Evolutionary conservation across 2,329 filamentous ascomycete genomes (phyloP).

Genomic region (Neonectria punicea): DNA sequence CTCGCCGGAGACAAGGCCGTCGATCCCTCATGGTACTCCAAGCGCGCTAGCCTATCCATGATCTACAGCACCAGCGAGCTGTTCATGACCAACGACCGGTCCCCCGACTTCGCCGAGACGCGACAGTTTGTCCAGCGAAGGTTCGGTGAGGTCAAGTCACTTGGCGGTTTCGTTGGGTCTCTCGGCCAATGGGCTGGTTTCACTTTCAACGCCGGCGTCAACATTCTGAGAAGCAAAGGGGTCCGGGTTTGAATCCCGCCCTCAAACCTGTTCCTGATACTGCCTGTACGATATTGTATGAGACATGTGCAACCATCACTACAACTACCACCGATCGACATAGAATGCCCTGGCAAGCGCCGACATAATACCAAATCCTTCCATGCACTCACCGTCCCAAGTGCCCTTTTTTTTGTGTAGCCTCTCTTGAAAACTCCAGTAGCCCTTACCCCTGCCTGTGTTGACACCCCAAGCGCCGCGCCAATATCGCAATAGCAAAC

Average conservation of each 20-base stretch:
- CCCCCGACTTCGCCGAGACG: slow-evolving; percentile 78
- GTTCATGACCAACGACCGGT: slow-evolving; percentile 92
- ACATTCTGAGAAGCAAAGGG: slow-evolving; percentile 88
- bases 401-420: slow-evolving; percentile 19
- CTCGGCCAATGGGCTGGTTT: slow-evolving; percentile 85
- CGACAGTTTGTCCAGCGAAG: slow-evolving; percentile 82
- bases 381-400: slow-evolving; percentile 17
- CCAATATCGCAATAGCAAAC: slow-evolving; percentile 16
- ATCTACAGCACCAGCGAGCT: slow-evolving; percentile 81
- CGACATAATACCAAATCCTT: slow-evolving; percentile 28
- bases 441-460: slow-evolving; percentile 9
- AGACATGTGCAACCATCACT: slow-evolving; percentile 36
- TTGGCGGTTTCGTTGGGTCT: slow-evolving; percentile 71
- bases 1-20: slow-evolving; percentile 84
- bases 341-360: slow-evolving; percentile 28
- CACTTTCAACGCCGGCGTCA: slow-evolving; percentile 79
- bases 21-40: slow-evolving; percentile 87
- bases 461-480: slow-evolving; percentile 23
- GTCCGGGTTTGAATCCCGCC: slow-evolving; percentile 71
- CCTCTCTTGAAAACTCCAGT: slow-evolving; percentile 23
- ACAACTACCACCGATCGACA: slow-evolving; percentile 6
- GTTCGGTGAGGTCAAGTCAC: slow-evolving; percentile 72
- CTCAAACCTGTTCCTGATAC: background rate
- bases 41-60: slow-evolving; percentile 65
- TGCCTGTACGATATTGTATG: slow-evolving; percentile 42